phyloP scores from a whole-genome alignment of 2,329 filamentous ascomycete species.

The Xylaria sp. region DNA sequence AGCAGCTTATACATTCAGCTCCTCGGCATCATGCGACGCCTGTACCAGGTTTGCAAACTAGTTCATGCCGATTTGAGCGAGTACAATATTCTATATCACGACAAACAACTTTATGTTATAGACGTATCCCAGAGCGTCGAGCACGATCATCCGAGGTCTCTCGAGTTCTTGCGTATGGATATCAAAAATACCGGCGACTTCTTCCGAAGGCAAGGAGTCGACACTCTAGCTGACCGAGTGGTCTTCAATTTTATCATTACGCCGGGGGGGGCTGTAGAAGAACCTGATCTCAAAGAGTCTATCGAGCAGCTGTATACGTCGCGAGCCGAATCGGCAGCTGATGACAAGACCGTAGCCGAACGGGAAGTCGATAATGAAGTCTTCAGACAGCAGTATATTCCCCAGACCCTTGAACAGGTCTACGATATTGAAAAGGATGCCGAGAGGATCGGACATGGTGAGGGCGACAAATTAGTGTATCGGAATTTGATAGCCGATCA shows the following conservation, averaged over 20 bases:
- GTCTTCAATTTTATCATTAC: slow-evolving; percentile 85
- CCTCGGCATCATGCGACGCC: slow-evolving; percentile 85
- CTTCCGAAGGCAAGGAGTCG: slow-evolving; percentile 86
- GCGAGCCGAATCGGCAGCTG: slow-evolving; percentile 60
- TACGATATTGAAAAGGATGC: slow-evolving; percentile 95
- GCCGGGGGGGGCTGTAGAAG: slow-evolving; percentile 67
- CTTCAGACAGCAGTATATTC: slow-evolving; percentile 96
- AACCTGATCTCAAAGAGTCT: slow-evolving; percentile 67
- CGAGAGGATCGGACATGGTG: slow-evolving; percentile 77
- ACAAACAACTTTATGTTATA: slow-evolving; percentile 86
- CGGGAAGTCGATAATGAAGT: slow-evolving; percentile 87
- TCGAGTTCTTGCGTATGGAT: slow-evolving; percentile 97
- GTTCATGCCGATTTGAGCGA: slow-evolving; percentile 98
- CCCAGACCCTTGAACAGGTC: slow-evolving; percentile 93
- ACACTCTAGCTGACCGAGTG: slow-evolving; percentile 80
- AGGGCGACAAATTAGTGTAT: slow-evolving; percentile 84
- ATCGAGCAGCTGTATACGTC: slow-evolving; percentile 75
- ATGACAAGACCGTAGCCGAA: slow-evolving; percentile 63
- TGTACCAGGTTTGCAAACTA: slow-evolving; percentile 91
- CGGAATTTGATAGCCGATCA: slow-evolving; percentile 82
- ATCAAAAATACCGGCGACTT: slow-evolving; percentile 97
- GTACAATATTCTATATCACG: slow-evolving; percentile 95
- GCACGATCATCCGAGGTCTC: slow-evolving; percentile 90
- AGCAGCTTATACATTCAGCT: slow-evolving; percentile 82
- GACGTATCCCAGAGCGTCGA: slow-evolving; percentile 98